These are phyloP conservation scores for Fraxinus baroniana DNA, from an alignment of 305 asterid genomes.

Conservation along the genomic window DNA sequence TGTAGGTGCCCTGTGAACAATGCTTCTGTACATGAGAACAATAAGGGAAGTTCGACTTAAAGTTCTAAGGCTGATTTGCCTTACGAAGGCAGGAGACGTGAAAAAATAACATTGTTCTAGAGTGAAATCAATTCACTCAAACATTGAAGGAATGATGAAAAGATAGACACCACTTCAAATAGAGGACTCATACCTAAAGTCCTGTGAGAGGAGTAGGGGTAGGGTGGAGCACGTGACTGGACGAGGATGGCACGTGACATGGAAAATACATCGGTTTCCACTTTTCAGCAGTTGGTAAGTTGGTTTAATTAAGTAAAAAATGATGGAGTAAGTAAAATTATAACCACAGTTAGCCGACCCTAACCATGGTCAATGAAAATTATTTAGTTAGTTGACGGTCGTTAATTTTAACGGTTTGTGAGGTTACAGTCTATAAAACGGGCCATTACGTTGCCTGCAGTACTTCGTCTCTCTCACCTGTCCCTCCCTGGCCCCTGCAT, in stretches of 20 bases:
- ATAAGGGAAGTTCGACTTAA: not conserved
- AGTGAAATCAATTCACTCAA: not conserved
- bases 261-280: not conserved
- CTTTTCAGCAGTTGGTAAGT: conserved; percentile 23
- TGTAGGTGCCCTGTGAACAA: no score
- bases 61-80: not conserved
- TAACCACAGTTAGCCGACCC: not conserved
- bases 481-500: not conserved
- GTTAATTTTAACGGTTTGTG: conserved; percentile 36
- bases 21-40: not conserved
- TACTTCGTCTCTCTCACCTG: conserved; percentile 20
- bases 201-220: not conserved
- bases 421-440: conserved; percentile 37
- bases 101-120: not conserved
- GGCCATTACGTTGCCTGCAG: conserved; percentile 35
- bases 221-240: not conserved
- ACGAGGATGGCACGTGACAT: not conserved
- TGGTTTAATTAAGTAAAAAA: not conserved
- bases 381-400: conserved; percentile 40
- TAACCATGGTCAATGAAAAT: conserved; percentile 7
- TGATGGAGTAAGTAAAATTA: conserved; percentile 18
- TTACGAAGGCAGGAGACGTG: not conserved
- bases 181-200: not conserved
- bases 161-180: not conserved
- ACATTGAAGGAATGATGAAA: not conserved